Evolutionary conservation across 495 filamentous ascomycete species (phyloP).

Genomic region (Hypoxylon intermedium): DNA sequence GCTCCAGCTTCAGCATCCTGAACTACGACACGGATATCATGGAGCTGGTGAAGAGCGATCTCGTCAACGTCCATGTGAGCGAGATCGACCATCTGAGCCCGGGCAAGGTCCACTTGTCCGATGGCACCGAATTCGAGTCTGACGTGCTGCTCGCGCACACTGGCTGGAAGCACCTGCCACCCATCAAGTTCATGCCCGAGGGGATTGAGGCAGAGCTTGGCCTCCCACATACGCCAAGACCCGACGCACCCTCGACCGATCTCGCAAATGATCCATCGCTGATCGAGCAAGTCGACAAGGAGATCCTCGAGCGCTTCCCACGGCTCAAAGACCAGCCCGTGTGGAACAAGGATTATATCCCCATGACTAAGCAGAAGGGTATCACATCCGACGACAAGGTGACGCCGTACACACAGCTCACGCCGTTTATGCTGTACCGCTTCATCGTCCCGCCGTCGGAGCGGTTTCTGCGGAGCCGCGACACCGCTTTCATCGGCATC

Average conservation of each 20-base stretch:
- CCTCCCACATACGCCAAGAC: constrained; percentile 46
- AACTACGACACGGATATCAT: constrained; percentile 72
- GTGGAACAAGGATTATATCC: constrained; percentile 51
- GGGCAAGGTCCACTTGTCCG: constrained; percentile 61
- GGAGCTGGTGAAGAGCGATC: constrained; percentile 62
- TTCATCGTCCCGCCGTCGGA: constrained; percentile 72
- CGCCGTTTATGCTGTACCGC: constrained; percentile 63
- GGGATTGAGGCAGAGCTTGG: constrained; percentile 57
- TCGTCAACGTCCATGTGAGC: constrained; percentile 65
- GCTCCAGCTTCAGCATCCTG: constrained; percentile 64
- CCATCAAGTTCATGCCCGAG: constrained; percentile 68
- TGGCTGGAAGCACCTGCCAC: constrained; percentile 70
- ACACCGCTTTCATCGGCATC: constrained; percentile 72
- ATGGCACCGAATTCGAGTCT: constrained; percentile 60
- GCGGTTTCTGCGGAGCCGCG: constrained; percentile 58
- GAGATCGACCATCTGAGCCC: constrained; percentile 64
- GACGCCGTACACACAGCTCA: constrained; percentile 46
- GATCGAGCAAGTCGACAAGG: constrained; percentile 60
- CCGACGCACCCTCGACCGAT: constrained; percentile 34
- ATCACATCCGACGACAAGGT: constrained; percentile 43
- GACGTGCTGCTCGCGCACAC: constrained; percentile 74
- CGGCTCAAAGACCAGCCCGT: constrained; percentile 58
- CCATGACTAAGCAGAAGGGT: constrained; percentile 50
- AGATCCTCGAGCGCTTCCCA: constrained; percentile 73
- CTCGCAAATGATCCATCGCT: constrained; percentile 42